Evolutionary conservation across 768 basidiomycete genomes (phyloP).

Genomic region (Lactifluus volemus): DNA sequence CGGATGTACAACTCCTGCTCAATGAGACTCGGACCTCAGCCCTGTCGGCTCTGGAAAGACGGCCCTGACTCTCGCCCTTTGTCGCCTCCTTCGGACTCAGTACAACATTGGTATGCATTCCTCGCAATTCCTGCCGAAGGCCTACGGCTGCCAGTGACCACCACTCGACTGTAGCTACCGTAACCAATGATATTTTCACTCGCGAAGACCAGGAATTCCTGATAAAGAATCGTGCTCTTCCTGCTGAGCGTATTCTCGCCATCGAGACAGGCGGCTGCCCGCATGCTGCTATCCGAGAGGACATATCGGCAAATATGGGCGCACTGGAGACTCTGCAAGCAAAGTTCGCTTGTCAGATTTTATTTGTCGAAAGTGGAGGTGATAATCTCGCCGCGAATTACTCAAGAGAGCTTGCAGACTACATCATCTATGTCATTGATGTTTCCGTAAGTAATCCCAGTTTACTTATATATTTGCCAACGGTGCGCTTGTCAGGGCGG

Average conservation of each 20-base stretch:
- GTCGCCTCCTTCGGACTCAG: constrained; percentile 66
- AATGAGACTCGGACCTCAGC: constrained; percentile 33
- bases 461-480: background rate
- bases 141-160: constrained; percentile 10
- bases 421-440: constrained; percentile 91
- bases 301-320: constrained; percentile 95
- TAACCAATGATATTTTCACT: constrained; percentile 99
- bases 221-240: constrained; percentile 85
- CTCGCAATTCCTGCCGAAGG: background rate
- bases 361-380: constrained; percentile 94
- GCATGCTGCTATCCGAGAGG: constrained; percentile 96
- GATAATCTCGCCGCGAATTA: constrained; percentile 98
- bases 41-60: constrained; percentile 99
- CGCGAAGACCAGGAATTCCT: constrained; percentile 97
- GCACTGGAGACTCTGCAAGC: constrained; percentile 92
- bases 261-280: constrained; percentile 99
- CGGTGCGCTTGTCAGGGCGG: constrained; percentile 56
- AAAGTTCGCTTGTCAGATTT: constrained; percentile 79
- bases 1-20: background rate
- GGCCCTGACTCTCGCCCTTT: constrained; percentile 84
- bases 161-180: constrained; percentile 51
- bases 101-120: constrained; percentile 78
- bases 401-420: constrained; percentile 92
- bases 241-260: constrained; percentile 77
- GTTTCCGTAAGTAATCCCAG: constrained; percentile 48